Conservation (phyloP, 2,329 filamentous ascomycete species). For the Ascochyta lentis region DNA sequence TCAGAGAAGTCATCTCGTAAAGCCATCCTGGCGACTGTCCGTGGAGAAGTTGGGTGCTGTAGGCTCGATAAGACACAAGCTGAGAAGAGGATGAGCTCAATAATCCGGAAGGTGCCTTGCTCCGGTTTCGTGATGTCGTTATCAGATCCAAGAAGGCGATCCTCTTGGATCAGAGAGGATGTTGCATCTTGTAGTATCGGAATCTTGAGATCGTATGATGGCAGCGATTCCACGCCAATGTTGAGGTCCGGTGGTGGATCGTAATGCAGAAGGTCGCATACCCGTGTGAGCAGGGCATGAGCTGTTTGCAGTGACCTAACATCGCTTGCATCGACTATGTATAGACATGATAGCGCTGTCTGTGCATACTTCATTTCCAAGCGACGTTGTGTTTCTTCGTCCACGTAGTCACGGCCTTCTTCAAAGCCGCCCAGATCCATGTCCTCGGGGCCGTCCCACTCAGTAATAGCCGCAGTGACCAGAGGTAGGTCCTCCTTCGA, state of each 20-base stretch:
- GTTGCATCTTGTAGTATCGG: slow-evolving; percentile 42
- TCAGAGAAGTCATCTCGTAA: slow-evolving; percentile 69
- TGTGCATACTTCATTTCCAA: slow-evolving; percentile 71
- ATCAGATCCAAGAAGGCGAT: slow-evolving; percentile 61
- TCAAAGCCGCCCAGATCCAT: slow-evolving; percentile 70
- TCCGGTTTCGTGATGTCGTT: slow-evolving; percentile 72
- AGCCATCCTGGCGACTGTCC: slow-evolving; percentile 63
- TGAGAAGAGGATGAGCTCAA: slow-evolving; percentile 67
- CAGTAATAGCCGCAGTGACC: slow-evolving; percentile 68
- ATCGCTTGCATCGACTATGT: slow-evolving; percentile 67
- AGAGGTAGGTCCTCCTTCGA: slow-evolving; percentile 67
- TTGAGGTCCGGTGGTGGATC: slow-evolving; percentile 61
- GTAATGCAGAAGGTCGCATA: slow-evolving; percentile 66
- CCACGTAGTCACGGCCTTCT: slow-evolving; percentile 60
- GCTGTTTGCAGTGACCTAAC: slow-evolving; percentile 65
- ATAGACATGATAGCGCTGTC: slow-evolving; percentile 71
- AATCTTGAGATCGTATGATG: slow-evolving; percentile 49
- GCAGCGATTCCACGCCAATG: slow-evolving; percentile 51
- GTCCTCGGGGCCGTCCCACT: slow-evolving; percentile 77
- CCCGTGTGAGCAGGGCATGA: slow-evolving; percentile 65
- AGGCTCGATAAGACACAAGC: slow-evolving; percentile 53
- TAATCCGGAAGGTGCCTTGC: slow-evolving; percentile 61
- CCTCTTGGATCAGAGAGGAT: slow-evolving; percentile 48
- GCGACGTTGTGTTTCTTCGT: slow-evolving; percentile 65
- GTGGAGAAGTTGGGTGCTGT: slow-evolving; percentile 50